phyloP scores from a whole-genome alignment of 2,329 filamentous ascomycete genomes.

The Sporothrix dimorphospora region DNA sequence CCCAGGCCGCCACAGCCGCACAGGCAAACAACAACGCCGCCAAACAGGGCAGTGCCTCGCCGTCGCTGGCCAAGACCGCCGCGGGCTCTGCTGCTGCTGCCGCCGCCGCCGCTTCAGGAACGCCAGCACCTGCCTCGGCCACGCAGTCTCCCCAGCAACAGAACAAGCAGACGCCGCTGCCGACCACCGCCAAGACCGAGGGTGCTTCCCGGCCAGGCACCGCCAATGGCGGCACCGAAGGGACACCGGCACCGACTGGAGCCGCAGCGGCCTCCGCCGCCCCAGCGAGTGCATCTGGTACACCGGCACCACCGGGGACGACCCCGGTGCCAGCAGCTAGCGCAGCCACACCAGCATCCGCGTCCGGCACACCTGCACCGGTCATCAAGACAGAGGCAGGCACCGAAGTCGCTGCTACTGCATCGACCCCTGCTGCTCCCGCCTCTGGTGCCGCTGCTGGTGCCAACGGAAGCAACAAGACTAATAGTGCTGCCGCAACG shows the following conservation, averaged over 20 bases:
- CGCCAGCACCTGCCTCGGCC: conserved; percentile 46
- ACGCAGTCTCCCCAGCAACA: conserved; percentile 37
- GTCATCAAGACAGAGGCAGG: conserved; percentile 26
- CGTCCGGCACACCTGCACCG: conserved; percentile 14
- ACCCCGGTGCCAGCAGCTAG: neutral
- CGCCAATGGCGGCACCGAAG: conserved; percentile 19
- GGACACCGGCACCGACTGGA: conserved; percentile 4
- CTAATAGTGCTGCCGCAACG: neutral
- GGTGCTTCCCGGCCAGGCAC: conserved; percentile 33
- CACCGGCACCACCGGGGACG: conserved; percentile 1
- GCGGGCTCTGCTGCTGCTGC: neutral
- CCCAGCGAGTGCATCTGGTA: conserved; percentile 10
- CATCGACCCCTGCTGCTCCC: conserved; percentile 10
- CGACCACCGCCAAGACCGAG: conserved; percentile 40
- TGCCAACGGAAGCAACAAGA: conserved; percentile 11
- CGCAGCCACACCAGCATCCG: conserved; percentile 23
- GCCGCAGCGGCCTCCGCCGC: neutral
- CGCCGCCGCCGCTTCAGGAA: neutral
- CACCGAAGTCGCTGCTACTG: conserved; percentile 27
- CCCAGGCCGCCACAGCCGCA: conserved; percentile 28
- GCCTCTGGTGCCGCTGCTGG: neutral
- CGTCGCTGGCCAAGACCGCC: conserved; percentile 52
- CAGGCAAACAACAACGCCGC: conserved; percentile 35
- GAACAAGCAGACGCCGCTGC: conserved; percentile 22
- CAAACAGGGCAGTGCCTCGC: conserved; percentile 50